Evolutionary conservation across 352 stramenopile species (phyloP), one percentile per base, ranked within the genome.

Genomic region (Phytophthora tubulina): DNA sequence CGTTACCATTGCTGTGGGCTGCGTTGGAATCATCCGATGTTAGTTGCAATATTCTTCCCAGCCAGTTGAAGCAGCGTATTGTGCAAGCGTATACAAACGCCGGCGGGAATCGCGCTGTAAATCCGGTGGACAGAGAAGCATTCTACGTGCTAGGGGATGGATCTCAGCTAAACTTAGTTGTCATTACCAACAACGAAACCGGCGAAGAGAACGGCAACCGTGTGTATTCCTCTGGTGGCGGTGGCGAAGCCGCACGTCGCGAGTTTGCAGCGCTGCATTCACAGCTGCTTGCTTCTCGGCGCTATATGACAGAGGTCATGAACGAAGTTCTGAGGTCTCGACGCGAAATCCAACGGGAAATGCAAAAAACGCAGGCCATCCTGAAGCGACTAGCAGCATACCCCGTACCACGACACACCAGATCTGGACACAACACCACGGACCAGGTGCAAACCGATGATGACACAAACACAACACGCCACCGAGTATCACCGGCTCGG

Each of bases 91-190:
- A n/a, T n/a, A n/a, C n/a, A n/a, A n/a, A n/a, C n/a, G n/a, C n/a
- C n/a, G n/a, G n/a, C n/a, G n/a, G n/a, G n/a, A n/a, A n/a, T 14
- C 2, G 10, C 4, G 10, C 31, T 27, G 7, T 64, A 7, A 60
- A 65, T 53, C 27, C 54, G 6, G 32, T 64, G 13, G 2, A 50
- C 0, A 33, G 61, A 38, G 41, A 44, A 13, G 38, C 32, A n/a
- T 62, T 51, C 35, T 61, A 57, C 35, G 52, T 45, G 9, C n/a
- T n/a, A n/a, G 51, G 21, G 5, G 51, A 62, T 39, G 61, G 35
- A 13, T 69, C 61, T 38, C 51, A 63, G 15, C 41, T 52, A 9
- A 62, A 62, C 54, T n/a, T 62, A 10, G 30, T 21, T 10, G 9
- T 38, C 10, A 30, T 21, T 31, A 55, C 35, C 13, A 30, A 57